Percentiles rank a stretch among this genome's conserved stretches.
phyloP scores from a whole-genome alignment of 768 basidiomycete genomes.

The Suillus discolor region DNA sequence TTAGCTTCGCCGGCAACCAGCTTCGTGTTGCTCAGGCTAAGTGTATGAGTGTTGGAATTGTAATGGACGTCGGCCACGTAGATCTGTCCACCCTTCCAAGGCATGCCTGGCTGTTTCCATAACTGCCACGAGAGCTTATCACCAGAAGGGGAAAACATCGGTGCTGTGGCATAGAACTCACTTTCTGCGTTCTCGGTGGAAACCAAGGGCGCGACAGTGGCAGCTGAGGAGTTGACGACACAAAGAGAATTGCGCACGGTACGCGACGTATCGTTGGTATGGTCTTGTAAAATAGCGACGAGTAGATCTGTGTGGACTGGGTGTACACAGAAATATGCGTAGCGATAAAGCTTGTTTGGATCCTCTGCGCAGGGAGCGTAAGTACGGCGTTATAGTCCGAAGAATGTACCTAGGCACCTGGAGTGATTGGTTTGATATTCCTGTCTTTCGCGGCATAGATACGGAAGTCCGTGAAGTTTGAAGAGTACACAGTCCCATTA shows the following conservation, averaged over 20 bases:
- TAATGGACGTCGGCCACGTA: slow-evolving; percentile 46
- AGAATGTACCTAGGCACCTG: slow-evolving; percentile 43
- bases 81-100: slow-evolving; percentile 63
- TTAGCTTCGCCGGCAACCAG: slow-evolving; percentile 55
- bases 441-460: slow-evolving; percentile 47
- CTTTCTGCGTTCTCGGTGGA: slow-evolving; percentile 47
- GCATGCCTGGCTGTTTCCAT: slow-evolving; percentile 68
- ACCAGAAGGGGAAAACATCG: slow-evolving; percentile 59
- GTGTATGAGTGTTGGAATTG: slow-evolving; percentile 15
- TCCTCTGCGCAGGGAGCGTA: background rate
- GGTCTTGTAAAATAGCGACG: slow-evolving; percentile 67
- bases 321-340: slow-evolving; percentile 56
- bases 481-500: slow-evolving; percentile 57
- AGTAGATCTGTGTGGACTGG: slow-evolving; percentile 52
- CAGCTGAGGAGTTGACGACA: slow-evolving; percentile 48
- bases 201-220: slow-evolving; percentile 42
- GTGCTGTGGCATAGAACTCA: slow-evolving; percentile 60
- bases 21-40: slow-evolving; percentile 38
- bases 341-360: slow-evolving; percentile 35
- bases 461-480: slow-evolving; percentile 52
- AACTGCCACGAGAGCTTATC: slow-evolving; percentile 56
- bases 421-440: slow-evolving; percentile 44
- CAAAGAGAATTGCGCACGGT: slow-evolving; percentile 49
- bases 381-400: background rate
- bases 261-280: slow-evolving; percentile 47